phyloP scores from a whole-genome alignment of 192 early-diverging fungal species.

The Kappamyces sp. region DNA sequence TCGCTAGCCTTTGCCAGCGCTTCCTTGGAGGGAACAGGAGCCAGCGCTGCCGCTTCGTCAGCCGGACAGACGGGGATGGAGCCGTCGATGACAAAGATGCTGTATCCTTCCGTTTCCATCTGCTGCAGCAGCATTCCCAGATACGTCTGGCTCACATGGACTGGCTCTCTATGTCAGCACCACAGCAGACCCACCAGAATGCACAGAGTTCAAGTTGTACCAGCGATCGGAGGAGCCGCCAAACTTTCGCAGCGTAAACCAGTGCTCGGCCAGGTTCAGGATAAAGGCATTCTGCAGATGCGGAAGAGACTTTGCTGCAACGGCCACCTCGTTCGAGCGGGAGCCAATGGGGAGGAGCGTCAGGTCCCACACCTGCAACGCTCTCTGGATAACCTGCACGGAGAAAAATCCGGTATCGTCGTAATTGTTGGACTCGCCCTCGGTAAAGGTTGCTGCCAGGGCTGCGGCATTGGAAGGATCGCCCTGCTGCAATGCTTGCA shows the following conservation, averaged over 20 bases:
- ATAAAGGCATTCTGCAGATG: constrained; percentile 56
- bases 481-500: not conserved
- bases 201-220: constrained; percentile 70
- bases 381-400: constrained; percentile 56
- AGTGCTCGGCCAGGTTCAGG: constrained; percentile 58
- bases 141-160: constrained; percentile 64
- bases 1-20: constrained; percentile 11
- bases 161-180: constrained; percentile 23
- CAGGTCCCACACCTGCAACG: constrained; percentile 52
- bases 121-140: constrained; percentile 41
- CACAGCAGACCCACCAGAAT: not conserved
- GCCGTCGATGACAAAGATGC: constrained; percentile 42
- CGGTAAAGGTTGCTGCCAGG: constrained; percentile 13
- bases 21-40: constrained; percentile 27
- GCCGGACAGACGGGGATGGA: constrained; percentile 21
- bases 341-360: constrained; percentile 52
- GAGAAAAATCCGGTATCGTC: constrained; percentile 66
- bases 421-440: constrained; percentile 36
- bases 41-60: constrained; percentile 28
- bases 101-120: constrained; percentile 41
- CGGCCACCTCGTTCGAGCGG: constrained; percentile 25
- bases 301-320: not conserved
- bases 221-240: constrained; percentile 56
- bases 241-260: constrained; percentile 68
- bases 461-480: constrained; percentile 27